Conservation (phyloP, 352 stramenopile species). For the Phytophthora boehmeriae region DNA sequence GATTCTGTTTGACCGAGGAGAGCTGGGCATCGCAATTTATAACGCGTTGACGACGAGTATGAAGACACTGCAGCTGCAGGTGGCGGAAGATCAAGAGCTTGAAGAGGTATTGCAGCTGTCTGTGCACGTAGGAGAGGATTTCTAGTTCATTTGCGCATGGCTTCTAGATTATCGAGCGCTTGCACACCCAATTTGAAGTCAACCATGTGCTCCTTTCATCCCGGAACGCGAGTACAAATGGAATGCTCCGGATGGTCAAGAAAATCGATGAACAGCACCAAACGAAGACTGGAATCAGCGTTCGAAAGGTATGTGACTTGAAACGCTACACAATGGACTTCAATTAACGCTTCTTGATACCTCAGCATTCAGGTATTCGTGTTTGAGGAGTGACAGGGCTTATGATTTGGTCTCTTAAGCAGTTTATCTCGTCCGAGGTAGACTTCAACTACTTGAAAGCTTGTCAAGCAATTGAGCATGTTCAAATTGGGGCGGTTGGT, state of each 20-base stretch:
- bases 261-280: slow-evolving; percentile 54
- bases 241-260: slow-evolving; percentile 74
- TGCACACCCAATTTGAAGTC: slow-evolving; percentile 77
- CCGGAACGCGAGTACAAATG: slow-evolving; percentile 65
- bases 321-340: neutral
- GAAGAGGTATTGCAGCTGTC: slow-evolving; percentile 51
- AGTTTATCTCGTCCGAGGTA: slow-evolving; percentile 21
- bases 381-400: neutral
- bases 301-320: slow-evolving; percentile 61
- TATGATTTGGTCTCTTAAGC: neutral
- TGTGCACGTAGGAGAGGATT: neutral
- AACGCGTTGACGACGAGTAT: slow-evolving; percentile 70
- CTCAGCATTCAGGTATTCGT: slow-evolving; percentile 50
- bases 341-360: slow-evolving; percentile 7
- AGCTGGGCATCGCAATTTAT: slow-evolving; percentile 78
- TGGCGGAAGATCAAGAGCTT: slow-evolving; percentile 46
- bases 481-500: slow-evolving; percentile 58
- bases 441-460: slow-evolving; percentile 83
- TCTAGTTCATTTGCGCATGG: neutral
- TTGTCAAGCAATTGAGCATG: slow-evolving; percentile 68
- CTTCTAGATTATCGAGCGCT: slow-evolving; percentile 55
- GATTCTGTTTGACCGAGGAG: slow-evolving; percentile 65
- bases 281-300: slow-evolving; percentile 51
- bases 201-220: slow-evolving; percentile 72
- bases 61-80: slow-evolving; percentile 61